phyloP scores from a whole-genome alignment of 202 grass and related monocot species.

The Dendrocalamus latiflorus region DNA sequence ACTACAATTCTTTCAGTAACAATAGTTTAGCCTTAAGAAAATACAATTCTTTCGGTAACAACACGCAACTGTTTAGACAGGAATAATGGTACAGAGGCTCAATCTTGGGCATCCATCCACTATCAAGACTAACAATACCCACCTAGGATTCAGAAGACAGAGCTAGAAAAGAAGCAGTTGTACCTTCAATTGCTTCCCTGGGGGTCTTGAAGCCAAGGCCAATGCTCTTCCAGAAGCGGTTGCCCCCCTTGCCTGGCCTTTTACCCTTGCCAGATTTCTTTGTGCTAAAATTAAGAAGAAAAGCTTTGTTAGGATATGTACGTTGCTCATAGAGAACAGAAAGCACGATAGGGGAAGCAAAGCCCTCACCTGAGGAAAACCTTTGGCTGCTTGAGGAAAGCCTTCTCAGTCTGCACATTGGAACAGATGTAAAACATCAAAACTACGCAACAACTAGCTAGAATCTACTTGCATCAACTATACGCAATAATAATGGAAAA shows the following conservation, averaged over 20 bases:
- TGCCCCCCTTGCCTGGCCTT: constrained; percentile 83
- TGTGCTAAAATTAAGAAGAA: constrained; percentile 38
- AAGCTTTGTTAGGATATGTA: neutral
- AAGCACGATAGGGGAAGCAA: neutral
- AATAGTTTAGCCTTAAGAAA: neutral
- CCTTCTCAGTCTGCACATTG: constrained; percentile 67
- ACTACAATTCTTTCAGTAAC: neutral
- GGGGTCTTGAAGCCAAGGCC: constrained; percentile 96
- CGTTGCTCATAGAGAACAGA: neutral
- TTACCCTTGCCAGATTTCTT: constrained; percentile 81
- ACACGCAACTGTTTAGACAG: neutral
- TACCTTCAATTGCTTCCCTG: constrained; percentile 85
- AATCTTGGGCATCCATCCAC: neutral
- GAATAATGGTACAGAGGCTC: neutral
- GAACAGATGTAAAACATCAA: neutral
- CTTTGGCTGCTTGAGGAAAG: too few species aligned
- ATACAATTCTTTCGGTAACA: neutral
- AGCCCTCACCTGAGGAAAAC: constrained; percentile 62
- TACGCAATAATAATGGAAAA: neutral
- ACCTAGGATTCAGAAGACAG: neutral
- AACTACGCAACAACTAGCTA: neutral
- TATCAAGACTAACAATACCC: neutral
- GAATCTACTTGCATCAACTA: neutral
- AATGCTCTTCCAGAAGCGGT: constrained; percentile 89
- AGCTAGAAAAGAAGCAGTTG: neutral